Percentiles rank a stretch among this genome's conserved stretches.
Conservation (phyloP, 2,329 filamentous ascomycete species). For the Phyllosticta citrichinensis region DNA sequence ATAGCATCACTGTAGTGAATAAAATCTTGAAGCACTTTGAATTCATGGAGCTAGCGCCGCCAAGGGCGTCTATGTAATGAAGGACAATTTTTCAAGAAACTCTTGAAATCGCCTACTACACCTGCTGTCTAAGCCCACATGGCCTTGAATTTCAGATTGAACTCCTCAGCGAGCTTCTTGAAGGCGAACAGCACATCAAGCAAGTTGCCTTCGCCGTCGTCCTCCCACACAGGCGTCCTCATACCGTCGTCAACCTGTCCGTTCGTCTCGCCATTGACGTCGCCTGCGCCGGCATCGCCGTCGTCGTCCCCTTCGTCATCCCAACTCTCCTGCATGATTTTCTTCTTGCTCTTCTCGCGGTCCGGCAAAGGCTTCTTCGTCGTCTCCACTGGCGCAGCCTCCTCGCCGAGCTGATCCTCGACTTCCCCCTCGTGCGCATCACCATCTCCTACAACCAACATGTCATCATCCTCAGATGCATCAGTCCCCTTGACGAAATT, state of each 20-base stretch:
- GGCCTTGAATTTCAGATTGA: slow-evolving; percentile 54
- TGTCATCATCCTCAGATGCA: slow-evolving; percentile 38
- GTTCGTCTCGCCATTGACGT: not conserved
- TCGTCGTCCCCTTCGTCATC: slow-evolving; percentile 27
- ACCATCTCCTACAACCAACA: slow-evolving; percentile 39
- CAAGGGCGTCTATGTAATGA: not conserved
- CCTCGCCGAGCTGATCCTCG: slow-evolving; percentile 38
- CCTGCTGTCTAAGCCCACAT: slow-evolving; percentile 45
- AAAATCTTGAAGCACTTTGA: too few relatives aligned
- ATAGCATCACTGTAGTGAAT: too few relatives aligned
- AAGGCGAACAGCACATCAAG: slow-evolving; percentile 51
- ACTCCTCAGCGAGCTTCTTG: slow-evolving; percentile 46
- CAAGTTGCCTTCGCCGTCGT: slow-evolving; percentile 37
- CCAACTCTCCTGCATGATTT: slow-evolving; percentile 30
- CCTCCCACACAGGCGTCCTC: slow-evolving; percentile 30
- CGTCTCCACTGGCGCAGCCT: slow-evolving; percentile 24
- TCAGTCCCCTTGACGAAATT: slow-evolving; percentile 45
- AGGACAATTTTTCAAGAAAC: not conserved
- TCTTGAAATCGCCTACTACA: not conserved
- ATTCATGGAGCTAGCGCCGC: too few relatives aligned
- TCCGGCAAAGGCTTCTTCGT: slow-evolving; percentile 15
- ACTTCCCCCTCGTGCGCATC: slow-evolving; percentile 30
- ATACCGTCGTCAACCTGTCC: slow-evolving; percentile 7
- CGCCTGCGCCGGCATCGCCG: slow-evolving; percentile 10
- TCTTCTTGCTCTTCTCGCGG: slow-evolving; percentile 29